Percentiles rank a stretch among this genome's conserved stretches.
Evolutionary conservation across 441 rosid species (phyloP).

Genomic region (Syzygium malaccense): DNA sequence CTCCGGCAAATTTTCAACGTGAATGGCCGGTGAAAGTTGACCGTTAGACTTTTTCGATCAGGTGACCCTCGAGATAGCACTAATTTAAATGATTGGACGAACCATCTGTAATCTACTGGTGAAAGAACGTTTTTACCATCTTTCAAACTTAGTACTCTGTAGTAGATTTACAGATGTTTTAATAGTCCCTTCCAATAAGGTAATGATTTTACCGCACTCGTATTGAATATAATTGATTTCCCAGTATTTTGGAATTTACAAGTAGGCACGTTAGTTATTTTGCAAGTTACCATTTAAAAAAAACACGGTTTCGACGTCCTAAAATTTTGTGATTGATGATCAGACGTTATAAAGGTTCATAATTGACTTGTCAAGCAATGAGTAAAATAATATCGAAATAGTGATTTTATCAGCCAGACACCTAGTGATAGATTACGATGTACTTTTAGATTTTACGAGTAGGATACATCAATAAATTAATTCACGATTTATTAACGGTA

Average conservation of each 20-base stretch:
- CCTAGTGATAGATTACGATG: too few relatives aligned
- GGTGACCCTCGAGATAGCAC: too few relatives aligned
- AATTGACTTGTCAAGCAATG: accelerated
- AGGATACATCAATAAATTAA: too few relatives aligned
- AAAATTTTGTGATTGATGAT: not conserved
- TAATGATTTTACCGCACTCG: not conserved
- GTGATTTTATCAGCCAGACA: not conserved
- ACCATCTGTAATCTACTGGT: accelerated
- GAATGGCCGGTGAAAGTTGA: not conserved
- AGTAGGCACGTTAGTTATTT: not conserved
- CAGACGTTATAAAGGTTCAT: not conserved
- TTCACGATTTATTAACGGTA: not conserved
- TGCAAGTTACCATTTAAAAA: not conserved
- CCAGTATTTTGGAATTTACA: not conserved
- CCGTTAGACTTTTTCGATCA: not conserved
- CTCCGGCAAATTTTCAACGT: not conserved
- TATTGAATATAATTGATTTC: not conserved
- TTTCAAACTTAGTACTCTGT: not conserved
- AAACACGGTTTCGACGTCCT: accelerated
- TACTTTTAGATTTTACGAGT: too few relatives aligned
- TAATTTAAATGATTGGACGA: too few relatives aligned
- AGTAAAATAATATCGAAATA: not conserved
- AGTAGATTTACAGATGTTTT: not conserved
- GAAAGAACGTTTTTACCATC: not conserved
- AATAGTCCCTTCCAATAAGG: not conserved